Conservation (phyloP, 192 early-diverging fungal species). For the Umbelopsis ramanniana region DNA sequence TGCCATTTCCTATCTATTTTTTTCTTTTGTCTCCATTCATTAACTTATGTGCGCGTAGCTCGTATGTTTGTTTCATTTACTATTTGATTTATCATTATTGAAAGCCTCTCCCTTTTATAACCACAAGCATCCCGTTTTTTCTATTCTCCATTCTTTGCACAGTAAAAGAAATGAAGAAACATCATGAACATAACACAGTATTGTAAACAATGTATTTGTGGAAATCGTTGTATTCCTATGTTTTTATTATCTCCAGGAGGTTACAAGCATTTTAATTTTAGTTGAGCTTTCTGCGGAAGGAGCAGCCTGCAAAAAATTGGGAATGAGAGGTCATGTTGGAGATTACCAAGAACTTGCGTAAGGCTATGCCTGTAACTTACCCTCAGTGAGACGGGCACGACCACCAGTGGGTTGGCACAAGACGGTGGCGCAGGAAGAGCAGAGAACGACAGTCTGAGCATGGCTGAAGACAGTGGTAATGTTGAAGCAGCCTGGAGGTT, state of each 20-base stretch:
- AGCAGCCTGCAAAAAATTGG: too few species aligned
- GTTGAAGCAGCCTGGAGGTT: constrained; percentile 78
- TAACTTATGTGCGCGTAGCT: not conserved
- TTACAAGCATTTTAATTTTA: constrained; percentile 33
- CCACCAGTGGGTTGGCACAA: constrained; percentile 99
- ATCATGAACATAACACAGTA: too few species aligned
- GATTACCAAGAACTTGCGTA: not conserved
- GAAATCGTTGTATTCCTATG: constrained; percentile 10
- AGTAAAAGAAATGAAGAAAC: too few species aligned
- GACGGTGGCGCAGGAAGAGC: constrained; percentile 94
- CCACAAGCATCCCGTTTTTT: too few species aligned
- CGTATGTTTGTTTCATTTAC: not conserved
- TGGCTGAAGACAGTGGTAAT: constrained; percentile 99
- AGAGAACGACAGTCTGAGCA: constrained; percentile 98
- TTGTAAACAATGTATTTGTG: not conserved
- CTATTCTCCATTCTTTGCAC: too few species aligned
- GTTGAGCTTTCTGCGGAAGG: constrained; percentile 48
- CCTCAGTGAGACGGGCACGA: constrained; percentile 95
- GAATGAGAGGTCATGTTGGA: too few species aligned
- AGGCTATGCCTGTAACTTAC: constrained; percentile 51
- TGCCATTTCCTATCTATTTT: not conserved
- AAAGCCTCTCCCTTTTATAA: too few species aligned
- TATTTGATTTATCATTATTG: not conserved
- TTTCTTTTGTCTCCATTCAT: not conserved
- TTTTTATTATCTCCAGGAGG: constrained; percentile 23